Conservation (phyloP, 805 yeast species). For the Maudiozyma bulderi region DNA sequence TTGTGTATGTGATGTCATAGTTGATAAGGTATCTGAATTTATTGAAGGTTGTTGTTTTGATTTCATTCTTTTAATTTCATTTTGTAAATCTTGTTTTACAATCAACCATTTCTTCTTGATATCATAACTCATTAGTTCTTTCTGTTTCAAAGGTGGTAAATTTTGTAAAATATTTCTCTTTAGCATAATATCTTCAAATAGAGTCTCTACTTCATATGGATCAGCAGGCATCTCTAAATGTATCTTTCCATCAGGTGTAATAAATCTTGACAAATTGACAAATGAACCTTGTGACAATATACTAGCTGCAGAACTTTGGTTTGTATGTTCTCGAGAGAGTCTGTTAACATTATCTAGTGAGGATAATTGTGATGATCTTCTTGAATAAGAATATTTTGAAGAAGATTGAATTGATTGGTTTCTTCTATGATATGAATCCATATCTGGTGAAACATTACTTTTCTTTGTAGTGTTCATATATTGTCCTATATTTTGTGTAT, state of each 20-base stretch:
- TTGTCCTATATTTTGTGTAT: conserved; percentile 23
- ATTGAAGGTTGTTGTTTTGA: conserved; percentile 17
- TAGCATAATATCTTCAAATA: conserved; percentile 74
- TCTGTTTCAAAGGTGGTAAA: conserved; percentile 62
- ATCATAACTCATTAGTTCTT: conserved; percentile 66
- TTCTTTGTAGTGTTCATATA: conserved; percentile 12
- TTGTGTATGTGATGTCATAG: not conserved
- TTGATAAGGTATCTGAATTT: not conserved
- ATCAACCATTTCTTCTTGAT: conserved; percentile 85
- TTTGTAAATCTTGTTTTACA: conserved; percentile 73
- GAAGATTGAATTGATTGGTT: conserved; percentile 17
- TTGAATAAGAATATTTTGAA: conserved; percentile 19
- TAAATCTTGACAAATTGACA: conserved; percentile 21
- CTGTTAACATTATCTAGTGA: conserved; percentile 1
- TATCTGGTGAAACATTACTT: not conserved
- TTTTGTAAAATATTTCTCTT: conserved; percentile 62
- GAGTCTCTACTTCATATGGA: conserved; percentile 54
- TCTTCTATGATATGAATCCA: conserved; percentile 10
- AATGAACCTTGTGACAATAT: conserved; percentile 21
- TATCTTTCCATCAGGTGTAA: conserved; percentile 25
- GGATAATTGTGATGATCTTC: conserved; percentile 7
- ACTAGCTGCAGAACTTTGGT: conserved; percentile 18
- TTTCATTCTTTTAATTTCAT: conserved; percentile 55
- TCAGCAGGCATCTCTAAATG: conserved; percentile 58
- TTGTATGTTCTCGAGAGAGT: conserved; percentile 21